Percentiles rank a stretch among this genome's conserved stretches.
Conservation (phyloP, 176 grass and related monocot species). For the Eragrostis nindensis region DNA sequence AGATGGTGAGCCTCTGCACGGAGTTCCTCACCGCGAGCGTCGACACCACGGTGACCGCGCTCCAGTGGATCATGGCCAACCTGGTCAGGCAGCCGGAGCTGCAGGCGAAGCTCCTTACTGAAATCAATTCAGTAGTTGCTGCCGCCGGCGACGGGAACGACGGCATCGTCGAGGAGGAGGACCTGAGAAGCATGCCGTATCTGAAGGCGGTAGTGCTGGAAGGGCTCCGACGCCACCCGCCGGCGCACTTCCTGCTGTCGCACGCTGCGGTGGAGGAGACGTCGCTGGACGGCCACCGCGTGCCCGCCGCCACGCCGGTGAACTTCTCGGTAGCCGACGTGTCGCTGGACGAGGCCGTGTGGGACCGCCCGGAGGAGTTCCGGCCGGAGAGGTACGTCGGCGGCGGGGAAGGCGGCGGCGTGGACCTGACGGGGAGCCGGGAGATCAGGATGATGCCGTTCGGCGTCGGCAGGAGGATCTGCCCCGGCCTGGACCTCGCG, state of each 20-base stretch:
- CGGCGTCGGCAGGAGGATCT: conserved; percentile 46
- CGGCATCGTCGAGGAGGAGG: conserved; percentile 3
- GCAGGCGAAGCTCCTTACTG: conserved; percentile 17
- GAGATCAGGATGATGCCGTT: conserved; percentile 59
- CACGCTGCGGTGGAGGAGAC: conserved; percentile 33
- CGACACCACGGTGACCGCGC: conserved; percentile 44
- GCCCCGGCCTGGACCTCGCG: conserved; percentile 36
- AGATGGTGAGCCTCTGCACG: conserved; percentile 49
- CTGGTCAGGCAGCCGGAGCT: conserved; percentile 19
- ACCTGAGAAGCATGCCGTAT: conserved; percentile 18
- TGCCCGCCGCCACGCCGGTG: conserved; percentile 23
- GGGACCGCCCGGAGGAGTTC: conserved; percentile 37
- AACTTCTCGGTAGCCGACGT: conserved; percentile 49
- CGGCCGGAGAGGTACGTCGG: conserved; percentile 33
- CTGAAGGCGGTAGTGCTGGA: conserved; percentile 54
- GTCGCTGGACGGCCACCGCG: conserved; percentile 22
- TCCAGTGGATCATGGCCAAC: conserved; percentile 55
- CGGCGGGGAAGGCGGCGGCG: conserved; percentile 32
- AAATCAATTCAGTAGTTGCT: conserved; percentile 15
- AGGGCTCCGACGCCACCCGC: conserved; percentile 45
- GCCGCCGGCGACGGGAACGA: neutral
- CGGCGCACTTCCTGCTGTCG: conserved; percentile 49
- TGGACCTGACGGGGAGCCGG: conserved; percentile 39
- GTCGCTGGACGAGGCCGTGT: conserved; percentile 15
- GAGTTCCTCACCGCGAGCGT: conserved; percentile 46